Evolutionary conservation across 768 basidiomycete genomes (phyloP), one percentile per base, ranked within the genome.

Genomic region (Mrakia blollopis): DNA sequence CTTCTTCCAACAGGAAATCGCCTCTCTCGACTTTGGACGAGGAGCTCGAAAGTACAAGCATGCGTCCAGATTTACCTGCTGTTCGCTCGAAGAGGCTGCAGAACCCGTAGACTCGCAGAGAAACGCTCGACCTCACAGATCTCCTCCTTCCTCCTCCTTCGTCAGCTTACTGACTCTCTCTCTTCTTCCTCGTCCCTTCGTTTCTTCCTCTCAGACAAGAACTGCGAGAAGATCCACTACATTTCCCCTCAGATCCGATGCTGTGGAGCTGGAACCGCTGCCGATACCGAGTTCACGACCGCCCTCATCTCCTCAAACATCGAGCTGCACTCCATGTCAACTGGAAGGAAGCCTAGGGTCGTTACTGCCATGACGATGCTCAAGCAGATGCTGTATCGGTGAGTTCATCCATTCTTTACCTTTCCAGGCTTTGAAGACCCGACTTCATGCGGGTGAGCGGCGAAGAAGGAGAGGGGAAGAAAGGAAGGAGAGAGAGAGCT

Each of bases 351-450:
- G 84, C 94, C 96, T 6, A 88, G 91, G 77, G 94, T 99, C 28
- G 93, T 96, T 71, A 97, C 97, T 0, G 97, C 96, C 8, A 98
- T 99, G 96, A 98, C 96, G 6, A 92, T 98, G 93, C 86, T 98
- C 80, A 98, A 98, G 85, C 95, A 96, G 84, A 91, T 91, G 87
- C 90, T 98, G 54, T 97, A 91, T 86, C 86, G 87, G 93, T 94
- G n/a, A 60, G 87, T 81, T 16, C 32, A 28, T 41, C 28, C 11
- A 8, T 1, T 69, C 37, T 47, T 62, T 35, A 13, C 21, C 63
- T 28, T 25, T 50, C 30, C n/a, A 72, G 60, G 11, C 30, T 67
- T n/a, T n/a, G n/a, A n/a, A n/a, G n/a, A n/a, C n/a, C 32, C 28
- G n/a, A 62, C 13, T 3, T 30, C 4, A 7, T 13, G 62, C 30